These are phyloP conservation scores for Phytophthora litchii DNA, from an alignment of 352 stramenopile genomes.

Conservation along the genomic window DNA sequence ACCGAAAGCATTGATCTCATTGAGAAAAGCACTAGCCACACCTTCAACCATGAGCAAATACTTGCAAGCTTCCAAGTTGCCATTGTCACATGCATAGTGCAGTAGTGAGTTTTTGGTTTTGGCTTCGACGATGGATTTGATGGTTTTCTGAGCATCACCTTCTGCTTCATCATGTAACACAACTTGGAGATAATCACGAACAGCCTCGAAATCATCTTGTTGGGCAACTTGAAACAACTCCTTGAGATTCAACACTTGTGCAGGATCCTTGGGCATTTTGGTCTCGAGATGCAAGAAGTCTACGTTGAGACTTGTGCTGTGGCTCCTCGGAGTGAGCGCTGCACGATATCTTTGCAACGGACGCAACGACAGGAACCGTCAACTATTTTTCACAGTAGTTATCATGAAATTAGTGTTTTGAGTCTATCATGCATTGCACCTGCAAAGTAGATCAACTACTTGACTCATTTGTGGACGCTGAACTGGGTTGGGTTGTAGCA, in stretches of 20 bases:
- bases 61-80: slow-evolving; percentile 85
- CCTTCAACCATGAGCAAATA: slow-evolving; percentile 77
- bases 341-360: slow-evolving; percentile 30
- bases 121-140: slow-evolving; percentile 56
- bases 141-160: slow-evolving; percentile 4
- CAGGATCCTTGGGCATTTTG: slow-evolving; percentile 20
- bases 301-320: neutral
- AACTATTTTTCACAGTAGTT: slow-evolving; percentile 6
- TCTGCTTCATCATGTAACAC: slow-evolving; percentile 41
- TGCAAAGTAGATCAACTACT: slow-evolving; percentile 56
- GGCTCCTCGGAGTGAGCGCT: slow-evolving; percentile 9
- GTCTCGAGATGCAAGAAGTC: neutral
- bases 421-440: slow-evolving; percentile 3
- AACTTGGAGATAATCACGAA: slow-evolving; percentile 64
- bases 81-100: slow-evolving; percentile 84
- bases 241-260: slow-evolving; percentile 48
- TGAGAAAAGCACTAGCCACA: slow-evolving; percentile 62
- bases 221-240: slow-evolving; percentile 75
- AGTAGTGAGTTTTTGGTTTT: slow-evolving; percentile 80
- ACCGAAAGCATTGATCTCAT: slow-evolving; percentile 77
- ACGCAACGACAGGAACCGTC: slow-evolving; percentile 15
- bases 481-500: slow-evolving; percentile 61
- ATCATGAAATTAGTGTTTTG: neutral
- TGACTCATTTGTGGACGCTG: slow-evolving; percentile 67
- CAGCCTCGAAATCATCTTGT: slow-evolving; percentile 68